Evolutionary conservation across 73 alveolate species (phyloP).

Genomic region (Breviolum minutum): DNA sequence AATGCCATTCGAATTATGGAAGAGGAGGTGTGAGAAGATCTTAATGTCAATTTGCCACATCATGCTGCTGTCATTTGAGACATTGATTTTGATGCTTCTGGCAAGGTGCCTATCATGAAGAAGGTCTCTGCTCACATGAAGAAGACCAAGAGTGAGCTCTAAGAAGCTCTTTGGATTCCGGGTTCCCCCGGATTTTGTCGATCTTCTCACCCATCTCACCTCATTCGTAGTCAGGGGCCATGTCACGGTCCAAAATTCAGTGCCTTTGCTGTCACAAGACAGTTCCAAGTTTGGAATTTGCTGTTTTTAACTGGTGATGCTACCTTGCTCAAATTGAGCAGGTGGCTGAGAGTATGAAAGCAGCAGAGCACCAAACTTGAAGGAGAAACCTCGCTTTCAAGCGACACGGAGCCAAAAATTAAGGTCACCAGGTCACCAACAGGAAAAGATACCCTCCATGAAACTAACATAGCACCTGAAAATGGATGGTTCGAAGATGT

Average conservation of each 20-base stretch:
- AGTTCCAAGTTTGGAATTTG: neutral
- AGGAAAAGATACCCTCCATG: too few relatives aligned
- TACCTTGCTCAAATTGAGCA: neutral
- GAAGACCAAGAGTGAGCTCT: conserved; percentile 54
- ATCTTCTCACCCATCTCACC: conserved; percentile 22
- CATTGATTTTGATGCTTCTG: neutral
- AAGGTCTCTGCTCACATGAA: conserved; percentile 80
- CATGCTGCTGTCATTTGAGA: too few relatives aligned
- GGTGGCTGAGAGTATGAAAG: neutral
- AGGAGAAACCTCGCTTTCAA: conserved; percentile 34
- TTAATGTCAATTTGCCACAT: neutral
- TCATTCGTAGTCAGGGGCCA: neutral
- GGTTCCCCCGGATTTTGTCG: neutral
- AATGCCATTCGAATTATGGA: conserved; percentile 70
- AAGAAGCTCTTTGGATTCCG: neutral
- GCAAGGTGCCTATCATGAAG: conserved; percentile 61
- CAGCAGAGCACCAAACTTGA: neutral
- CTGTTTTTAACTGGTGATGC: neutral
- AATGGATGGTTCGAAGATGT: too few relatives aligned
- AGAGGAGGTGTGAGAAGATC: conserved; percentile 10
- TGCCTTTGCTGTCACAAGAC: conserved; percentile 1
- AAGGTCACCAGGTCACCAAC: too few relatives aligned
- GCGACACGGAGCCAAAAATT: neutral
- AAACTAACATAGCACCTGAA: too few relatives aligned
- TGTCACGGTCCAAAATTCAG: neutral